A percentile compares a stretch with the other conserved stretches of the same genome.
Evolutionary conservation across 1,284 basidiomycete species (phyloP).

Genomic region (Irpex rosettiformis): DNA sequence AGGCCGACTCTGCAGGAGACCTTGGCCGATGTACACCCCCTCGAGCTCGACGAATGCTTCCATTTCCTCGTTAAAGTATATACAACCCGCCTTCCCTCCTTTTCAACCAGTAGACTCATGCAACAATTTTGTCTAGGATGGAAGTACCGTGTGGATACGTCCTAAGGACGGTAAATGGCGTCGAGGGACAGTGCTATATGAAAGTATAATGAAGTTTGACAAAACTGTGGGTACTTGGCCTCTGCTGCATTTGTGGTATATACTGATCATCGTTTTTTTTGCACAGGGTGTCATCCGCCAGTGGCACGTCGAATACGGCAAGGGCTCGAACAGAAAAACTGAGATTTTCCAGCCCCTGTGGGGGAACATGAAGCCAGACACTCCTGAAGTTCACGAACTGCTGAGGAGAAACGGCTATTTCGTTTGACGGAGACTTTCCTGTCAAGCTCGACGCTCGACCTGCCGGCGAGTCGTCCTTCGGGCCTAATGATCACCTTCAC

Average conservation of each 20-base stretch:
- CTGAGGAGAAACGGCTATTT: background rate
- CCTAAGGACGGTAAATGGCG: background rate
- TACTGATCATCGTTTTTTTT: background rate
- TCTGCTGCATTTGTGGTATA: background rate
- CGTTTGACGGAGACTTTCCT: background rate
- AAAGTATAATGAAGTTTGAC: background rate
- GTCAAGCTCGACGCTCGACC: background rate
- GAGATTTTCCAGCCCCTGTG: conserved; percentile 1
- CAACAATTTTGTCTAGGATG: background rate
- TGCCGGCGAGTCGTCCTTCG: background rate
- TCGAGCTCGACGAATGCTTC: background rate
- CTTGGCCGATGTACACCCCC: background rate
- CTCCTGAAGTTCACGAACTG: background rate
- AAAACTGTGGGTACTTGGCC: background rate
- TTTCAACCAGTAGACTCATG: background rate
- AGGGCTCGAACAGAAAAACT: background rate
- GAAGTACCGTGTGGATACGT: background rate
- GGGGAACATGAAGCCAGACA: conserved; percentile 2
- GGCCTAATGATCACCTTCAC: background rate
- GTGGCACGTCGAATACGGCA: background rate
- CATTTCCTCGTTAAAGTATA: background rate
- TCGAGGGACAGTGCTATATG: background rate
- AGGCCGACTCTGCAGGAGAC: background rate
- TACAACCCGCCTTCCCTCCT: background rate
- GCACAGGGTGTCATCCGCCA: background rate